Conservation (phyloP, 345 rosid genomes). For the Durio zibethinus region DNA sequence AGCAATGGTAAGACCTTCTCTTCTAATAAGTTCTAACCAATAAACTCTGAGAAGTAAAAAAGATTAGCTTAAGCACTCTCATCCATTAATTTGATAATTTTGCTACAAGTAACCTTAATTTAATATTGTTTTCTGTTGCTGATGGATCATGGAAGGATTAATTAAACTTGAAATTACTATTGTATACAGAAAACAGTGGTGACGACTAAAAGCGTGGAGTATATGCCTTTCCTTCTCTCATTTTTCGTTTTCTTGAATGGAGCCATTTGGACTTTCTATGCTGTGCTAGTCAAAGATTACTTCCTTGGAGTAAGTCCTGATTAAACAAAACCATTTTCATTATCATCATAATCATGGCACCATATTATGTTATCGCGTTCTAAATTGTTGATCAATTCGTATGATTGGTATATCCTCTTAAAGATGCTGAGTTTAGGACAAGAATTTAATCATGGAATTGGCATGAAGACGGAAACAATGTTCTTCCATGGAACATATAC, state of each 20-base stretch:
- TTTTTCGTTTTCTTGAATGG: slow-evolving; percentile 15
- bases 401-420: no score
- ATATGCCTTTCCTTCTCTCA: slow-evolving; percentile 19
- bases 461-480: no score
- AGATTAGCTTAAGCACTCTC: no score
- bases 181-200: slow-evolving; percentile 18
- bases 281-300: slow-evolving; percentile 8
- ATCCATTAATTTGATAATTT: no score
- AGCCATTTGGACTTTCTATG: slow-evolving; percentile 20
- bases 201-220: slow-evolving; percentile 18
- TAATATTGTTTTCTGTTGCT: no score
- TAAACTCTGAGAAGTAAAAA: no score
- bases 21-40: no score
- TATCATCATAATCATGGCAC: not conserved
- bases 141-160: no score
- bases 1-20: slow-evolving; percentile 2
- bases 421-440: not conserved
- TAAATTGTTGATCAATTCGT: no score
- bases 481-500: no score
- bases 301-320: slow-evolving; percentile 10
- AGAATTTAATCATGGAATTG: not conserved
- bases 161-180: not conserved
- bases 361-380: not conserved
- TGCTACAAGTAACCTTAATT: no score
- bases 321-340: no score